Evolutionary conservation across 2,329 filamentous ascomycete genomes (phyloP).

Genomic region (Trichophyton mentagrophytes): DNA sequence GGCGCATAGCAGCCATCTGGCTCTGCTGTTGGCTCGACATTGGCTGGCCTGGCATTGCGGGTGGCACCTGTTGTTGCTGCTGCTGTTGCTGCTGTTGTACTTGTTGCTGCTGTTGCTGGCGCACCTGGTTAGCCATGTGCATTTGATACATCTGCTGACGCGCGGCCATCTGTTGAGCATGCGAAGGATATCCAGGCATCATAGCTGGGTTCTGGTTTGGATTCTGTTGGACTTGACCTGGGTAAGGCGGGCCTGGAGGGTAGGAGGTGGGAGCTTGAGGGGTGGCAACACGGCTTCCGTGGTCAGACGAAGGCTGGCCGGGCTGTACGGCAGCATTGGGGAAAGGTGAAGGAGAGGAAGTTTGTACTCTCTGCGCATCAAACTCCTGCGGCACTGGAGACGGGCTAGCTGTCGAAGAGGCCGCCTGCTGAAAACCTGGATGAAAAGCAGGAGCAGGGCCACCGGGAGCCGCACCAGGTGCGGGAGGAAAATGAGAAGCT

Average conservation of each 20-base stretch:
- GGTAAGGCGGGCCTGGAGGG: constrained; percentile 39
- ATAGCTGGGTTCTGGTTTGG: constrained; percentile 23
- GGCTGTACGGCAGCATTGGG: constrained; percentile 57
- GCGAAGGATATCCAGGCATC: constrained; percentile 38
- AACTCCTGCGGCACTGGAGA: constrained; percentile 81
- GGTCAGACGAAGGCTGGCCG: constrained; percentile 60
- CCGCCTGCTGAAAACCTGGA: constrained; percentile 48
- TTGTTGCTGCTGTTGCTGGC: constrained; percentile 36
- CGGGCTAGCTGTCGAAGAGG: constrained; percentile 72
- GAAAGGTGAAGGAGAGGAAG: constrained; percentile 84
- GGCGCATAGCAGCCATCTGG: background rate
- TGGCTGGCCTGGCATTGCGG: background rate
- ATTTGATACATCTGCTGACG: constrained; percentile 74
- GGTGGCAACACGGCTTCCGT: constrained; percentile 51
- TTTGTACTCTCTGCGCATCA: constrained; percentile 62
- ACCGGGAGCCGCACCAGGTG: background rate
- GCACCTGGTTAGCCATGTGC: constrained; percentile 65
- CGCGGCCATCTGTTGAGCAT: constrained; percentile 48
- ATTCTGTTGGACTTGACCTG: constrained; percentile 26
- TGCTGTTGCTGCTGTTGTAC: constrained; percentile 18
- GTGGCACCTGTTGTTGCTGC: constrained; percentile 21
- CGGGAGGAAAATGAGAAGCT: constrained; percentile 46
- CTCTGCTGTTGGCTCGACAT: background rate
- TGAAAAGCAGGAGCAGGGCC: background rate
- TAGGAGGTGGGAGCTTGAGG: constrained; percentile 57